phyloP scores from a whole-genome alignment of 116 monocot species.

The Zostera marina region DNA sequence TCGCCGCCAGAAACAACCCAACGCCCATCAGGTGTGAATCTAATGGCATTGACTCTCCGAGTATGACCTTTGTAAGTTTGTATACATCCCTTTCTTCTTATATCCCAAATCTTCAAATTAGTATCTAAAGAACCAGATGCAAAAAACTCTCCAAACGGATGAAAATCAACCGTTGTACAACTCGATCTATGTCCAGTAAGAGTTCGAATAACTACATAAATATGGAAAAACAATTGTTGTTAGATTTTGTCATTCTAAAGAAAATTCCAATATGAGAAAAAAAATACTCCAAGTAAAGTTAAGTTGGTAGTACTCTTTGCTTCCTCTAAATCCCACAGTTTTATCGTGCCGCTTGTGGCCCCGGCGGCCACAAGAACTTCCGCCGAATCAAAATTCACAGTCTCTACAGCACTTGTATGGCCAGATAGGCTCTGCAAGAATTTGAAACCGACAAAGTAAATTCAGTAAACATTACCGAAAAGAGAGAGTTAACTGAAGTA shows the following conservation, averaged over 20 bases:
- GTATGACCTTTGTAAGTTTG: constrained; percentile 13
- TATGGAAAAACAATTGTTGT: background rate
- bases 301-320: constrained; percentile 41
- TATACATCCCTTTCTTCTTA: constrained; percentile 15
- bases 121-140: constrained; percentile 47
- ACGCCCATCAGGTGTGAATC: constrained; percentile 17
- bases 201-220: constrained; percentile 69
- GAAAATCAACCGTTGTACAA: constrained; percentile 88
- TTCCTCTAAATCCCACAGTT: constrained; percentile 96
- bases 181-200: constrained; percentile 91
- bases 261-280: background rate
- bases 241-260: too few species aligned
- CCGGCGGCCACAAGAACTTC: constrained; percentile 90
- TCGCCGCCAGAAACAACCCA: constrained; percentile 19
- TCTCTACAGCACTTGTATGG: constrained; percentile 81
- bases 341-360: constrained; percentile 94
- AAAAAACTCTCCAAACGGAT: constrained; percentile 96
- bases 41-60: constrained; percentile 16
- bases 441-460: background rate
- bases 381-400: constrained; percentile 80
- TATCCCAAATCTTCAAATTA: constrained; percentile 17
- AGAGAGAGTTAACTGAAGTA: background rate
- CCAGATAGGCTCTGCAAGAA: constrained; percentile 63
- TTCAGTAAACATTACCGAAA: background rate
- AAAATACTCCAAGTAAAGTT: background rate